Percentiles rank a stretch among this genome's conserved stretches.
These are phyloP conservation scores for Guadua angustifolia DNA, from an alignment of 176 grass and related monocot genomes.

Conservation along the genomic window DNA sequence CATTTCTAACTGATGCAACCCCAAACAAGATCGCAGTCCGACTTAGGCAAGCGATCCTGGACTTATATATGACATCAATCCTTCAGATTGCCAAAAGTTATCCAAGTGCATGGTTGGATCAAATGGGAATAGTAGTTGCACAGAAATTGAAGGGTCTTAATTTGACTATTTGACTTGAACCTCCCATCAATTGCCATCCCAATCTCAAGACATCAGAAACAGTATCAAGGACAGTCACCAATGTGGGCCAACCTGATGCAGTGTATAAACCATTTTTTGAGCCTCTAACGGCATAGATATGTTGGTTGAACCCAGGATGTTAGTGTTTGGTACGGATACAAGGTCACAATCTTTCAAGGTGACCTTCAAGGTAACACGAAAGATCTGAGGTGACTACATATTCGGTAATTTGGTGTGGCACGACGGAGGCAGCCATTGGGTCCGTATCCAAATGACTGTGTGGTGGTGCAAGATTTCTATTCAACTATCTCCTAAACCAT, in stretches of 20 bases:
- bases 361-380: constrained; percentile 30
- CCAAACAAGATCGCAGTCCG: constrained; percentile 54
- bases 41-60: constrained; percentile 55
- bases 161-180: constrained; percentile 55
- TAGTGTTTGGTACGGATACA: constrained; percentile 38
- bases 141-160: neutral
- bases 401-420: constrained; percentile 65
- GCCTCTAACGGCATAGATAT: constrained; percentile 47
- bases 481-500: constrained; percentile 47
- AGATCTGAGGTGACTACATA: constrained; percentile 49
- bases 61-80: constrained; percentile 60
- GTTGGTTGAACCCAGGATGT: constrained; percentile 41
- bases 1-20: constrained; percentile 45
- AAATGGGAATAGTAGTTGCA: constrained; percentile 8
- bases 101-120: constrained; percentile 40
- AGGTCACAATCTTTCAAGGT: constrained; percentile 54
- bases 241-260: constrained; percentile 48
- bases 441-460: constrained; percentile 56
- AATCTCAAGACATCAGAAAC: constrained; percentile 48
- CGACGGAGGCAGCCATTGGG: constrained; percentile 38
- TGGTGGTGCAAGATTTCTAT: constrained; percentile 55
- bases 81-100: constrained; percentile 51
- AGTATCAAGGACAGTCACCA: constrained; percentile 57
- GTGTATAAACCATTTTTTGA: constrained; percentile 48
- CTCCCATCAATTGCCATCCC: constrained; percentile 61